Percentiles rank a stretch among this genome's conserved stretches.
Evolutionary conservation across 23 red algal genomes (phyloP).

Genomic region (Chondrus crispus): DNA sequence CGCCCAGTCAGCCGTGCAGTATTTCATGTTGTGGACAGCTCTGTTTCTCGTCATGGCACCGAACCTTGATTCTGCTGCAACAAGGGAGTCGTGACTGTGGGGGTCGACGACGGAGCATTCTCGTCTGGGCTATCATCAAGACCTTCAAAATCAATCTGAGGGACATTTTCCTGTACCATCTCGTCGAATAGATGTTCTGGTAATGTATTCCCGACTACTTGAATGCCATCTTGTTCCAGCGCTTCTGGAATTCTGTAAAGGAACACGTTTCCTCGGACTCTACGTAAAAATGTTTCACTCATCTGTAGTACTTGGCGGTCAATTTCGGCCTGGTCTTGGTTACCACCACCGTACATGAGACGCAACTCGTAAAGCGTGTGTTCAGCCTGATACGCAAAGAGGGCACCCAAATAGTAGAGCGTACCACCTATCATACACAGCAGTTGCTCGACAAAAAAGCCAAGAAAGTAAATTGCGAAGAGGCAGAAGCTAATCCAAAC

Average conservation of each 20-base stretch:
- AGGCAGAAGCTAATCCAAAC: conserved; percentile 25
- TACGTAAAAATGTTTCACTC: conserved; percentile 28
- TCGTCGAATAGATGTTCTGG: conserved; percentile 36
- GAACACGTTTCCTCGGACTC: conserved; percentile 36
- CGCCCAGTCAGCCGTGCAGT: too few relatives aligned
- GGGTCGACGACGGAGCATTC: not conserved
- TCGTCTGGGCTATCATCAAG: not conserved
- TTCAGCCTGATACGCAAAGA: conserved; percentile 28
- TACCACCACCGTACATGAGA: conserved; percentile 14
- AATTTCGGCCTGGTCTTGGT: not conserved
- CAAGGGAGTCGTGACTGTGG: too few relatives aligned
- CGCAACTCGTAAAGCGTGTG: conserved; percentile 34
- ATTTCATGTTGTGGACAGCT: too few relatives aligned
- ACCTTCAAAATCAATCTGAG: not conserved
- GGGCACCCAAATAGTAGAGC: conserved; percentile 19
- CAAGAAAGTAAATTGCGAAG: conserved; percentile 30
- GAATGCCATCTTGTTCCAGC: conserved; percentile 18
- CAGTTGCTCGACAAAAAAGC: conserved; percentile 21
- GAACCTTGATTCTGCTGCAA: too few relatives aligned
- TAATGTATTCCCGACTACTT: not conserved
- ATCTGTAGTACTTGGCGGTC: conserved; percentile 24
- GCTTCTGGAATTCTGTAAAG: conserved; percentile 1
- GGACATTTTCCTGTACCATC: not conserved
- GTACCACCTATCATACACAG: not conserved
- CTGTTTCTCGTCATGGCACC: too few relatives aligned